Evolutionary conservation across 495 filamentous ascomycete species (phyloP).

Genomic region (Echria macrotheca): DNA sequence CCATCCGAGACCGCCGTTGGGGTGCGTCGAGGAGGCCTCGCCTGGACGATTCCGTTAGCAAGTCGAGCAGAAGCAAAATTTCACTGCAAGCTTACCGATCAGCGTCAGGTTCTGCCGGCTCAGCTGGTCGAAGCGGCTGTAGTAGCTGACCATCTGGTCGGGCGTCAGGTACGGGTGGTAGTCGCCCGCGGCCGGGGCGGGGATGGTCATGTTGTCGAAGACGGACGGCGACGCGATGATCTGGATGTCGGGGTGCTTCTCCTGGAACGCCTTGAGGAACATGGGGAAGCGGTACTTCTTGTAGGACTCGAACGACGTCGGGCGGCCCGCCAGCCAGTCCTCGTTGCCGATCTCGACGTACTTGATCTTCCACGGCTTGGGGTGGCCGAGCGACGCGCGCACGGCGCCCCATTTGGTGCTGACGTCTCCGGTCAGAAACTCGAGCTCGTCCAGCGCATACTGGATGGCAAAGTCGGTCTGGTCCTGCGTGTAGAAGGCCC

Average conservation of each 20-base stretch:
- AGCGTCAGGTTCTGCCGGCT: slow-evolving; percentile 26
- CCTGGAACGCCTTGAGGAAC: slow-evolving; percentile 53
- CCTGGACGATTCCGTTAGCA: background rate
- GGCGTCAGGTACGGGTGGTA: slow-evolving; percentile 36
- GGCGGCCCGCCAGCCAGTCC: slow-evolving; percentile 48
- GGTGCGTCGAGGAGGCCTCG: slow-evolving; percentile 55
- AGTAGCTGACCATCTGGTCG: slow-evolving; percentile 27
- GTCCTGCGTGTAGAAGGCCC: slow-evolving; percentile 35
- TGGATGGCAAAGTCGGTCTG: slow-evolving; percentile 46
- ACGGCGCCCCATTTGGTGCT: slow-evolving; percentile 56
- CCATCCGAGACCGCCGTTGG: slow-evolving; percentile 46
- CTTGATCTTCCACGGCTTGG: slow-evolving; percentile 51
- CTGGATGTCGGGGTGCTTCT: slow-evolving; percentile 56
- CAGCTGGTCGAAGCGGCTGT: slow-evolving; percentile 44
- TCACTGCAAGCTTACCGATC: slow-evolving; percentile 32
- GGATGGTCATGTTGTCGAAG: slow-evolving; percentile 35
- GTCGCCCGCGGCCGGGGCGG: slow-evolving; percentile 39
- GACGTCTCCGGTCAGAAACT: slow-evolving; percentile 55
- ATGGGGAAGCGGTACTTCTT: slow-evolving; percentile 50
- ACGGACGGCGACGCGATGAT: slow-evolving; percentile 49
- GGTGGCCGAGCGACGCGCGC: slow-evolving; percentile 51
- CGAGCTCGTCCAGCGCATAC: slow-evolving; percentile 61
- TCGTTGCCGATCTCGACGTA: slow-evolving; percentile 66
- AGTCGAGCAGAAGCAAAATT: background rate
- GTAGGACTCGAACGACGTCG: slow-evolving; percentile 39